phyloP scores from a whole-genome alignment of 345 rosid species.

The Tarenaya hassleriana region DNA sequence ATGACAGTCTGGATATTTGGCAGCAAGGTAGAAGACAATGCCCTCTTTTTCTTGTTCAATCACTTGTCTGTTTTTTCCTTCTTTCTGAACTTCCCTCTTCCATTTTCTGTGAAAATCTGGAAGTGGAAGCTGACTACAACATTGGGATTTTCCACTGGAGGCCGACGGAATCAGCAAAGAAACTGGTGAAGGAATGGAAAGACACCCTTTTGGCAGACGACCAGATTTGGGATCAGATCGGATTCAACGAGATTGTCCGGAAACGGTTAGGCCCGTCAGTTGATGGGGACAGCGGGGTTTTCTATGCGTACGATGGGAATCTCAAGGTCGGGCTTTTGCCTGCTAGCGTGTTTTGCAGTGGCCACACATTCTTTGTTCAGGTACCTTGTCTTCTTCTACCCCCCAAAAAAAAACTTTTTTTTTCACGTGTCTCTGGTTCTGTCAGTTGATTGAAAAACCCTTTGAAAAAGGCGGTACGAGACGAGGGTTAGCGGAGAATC shows the following conservation, averaged over 20 bases:
- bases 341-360: conserved; percentile 92
- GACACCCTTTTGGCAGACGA: conserved; percentile 81
- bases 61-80: conserved; percentile 6
- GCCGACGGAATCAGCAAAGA: conserved; percentile 73
- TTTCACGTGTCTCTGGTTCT: no score
- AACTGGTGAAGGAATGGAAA: conserved; percentile 92
- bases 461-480: no score
- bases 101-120: conserved; percentile 19
- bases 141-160: conserved; percentile 98
- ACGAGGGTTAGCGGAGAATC: no score
- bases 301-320: conserved; percentile 85
- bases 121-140: conserved; percentile 88
- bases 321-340: conserved; percentile 93
- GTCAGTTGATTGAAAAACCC: no score
- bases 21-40: conserved; percentile 59
- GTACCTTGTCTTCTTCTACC: no score
- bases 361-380: conserved; percentile 95
- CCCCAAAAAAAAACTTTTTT: no score
- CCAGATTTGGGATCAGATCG: conserved; percentile 97
- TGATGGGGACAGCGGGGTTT: conserved; percentile 68
- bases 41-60: conserved; percentile 6
- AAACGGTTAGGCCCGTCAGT: conserved; percentile 89
- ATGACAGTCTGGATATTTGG: conserved; percentile 94
- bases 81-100: conserved; percentile 19
- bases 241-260: conserved; percentile 77